Conservation (phyloP, 1,139 yeast species). For the Yamadazyma dendronema region DNA sequence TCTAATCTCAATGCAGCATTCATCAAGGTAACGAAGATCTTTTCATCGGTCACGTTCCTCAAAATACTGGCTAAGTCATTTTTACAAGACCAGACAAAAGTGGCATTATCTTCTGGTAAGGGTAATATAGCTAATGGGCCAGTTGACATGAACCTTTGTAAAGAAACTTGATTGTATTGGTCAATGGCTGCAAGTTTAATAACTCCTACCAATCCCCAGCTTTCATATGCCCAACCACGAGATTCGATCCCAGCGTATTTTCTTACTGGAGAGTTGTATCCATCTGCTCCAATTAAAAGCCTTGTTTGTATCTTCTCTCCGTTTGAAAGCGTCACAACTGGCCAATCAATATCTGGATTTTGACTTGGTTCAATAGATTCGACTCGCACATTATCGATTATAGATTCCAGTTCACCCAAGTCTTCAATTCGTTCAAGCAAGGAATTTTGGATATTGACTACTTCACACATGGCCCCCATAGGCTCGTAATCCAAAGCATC, state of each 20-base stretch:
- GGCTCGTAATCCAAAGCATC: slow-evolving; percentile 39
- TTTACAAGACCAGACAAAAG: slow-evolving; percentile 90
- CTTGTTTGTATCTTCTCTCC: slow-evolving; percentile 69
- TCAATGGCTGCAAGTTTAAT: slow-evolving; percentile 66
- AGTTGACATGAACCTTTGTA: slow-evolving; percentile 88
- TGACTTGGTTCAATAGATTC: slow-evolving; percentile 19
- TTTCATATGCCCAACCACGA: slow-evolving; percentile 88
- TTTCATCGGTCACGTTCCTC: slow-evolving; percentile 50
- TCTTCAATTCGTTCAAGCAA: slow-evolving; percentile 58
- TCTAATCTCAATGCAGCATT: slow-evolving; percentile 83
- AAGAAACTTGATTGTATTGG: slow-evolving; percentile 71
- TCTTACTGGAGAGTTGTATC: slow-evolving; percentile 91
- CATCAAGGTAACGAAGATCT: slow-evolving; percentile 65
- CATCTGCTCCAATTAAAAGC: slow-evolving; percentile 90
- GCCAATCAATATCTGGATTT: slow-evolving; percentile 56
- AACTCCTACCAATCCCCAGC: slow-evolving; percentile 91
- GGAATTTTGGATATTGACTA: slow-evolving; percentile 76
- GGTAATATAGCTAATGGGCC: slow-evolving; percentile 96
- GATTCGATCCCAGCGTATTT: slow-evolving; percentile 77
- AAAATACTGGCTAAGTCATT: slow-evolving; percentile 70
- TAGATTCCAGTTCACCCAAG: slow-evolving; percentile 26
- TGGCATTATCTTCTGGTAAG: slow-evolving; percentile 78
- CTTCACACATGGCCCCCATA: slow-evolving; percentile 86
- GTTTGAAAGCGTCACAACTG: slow-evolving; percentile 63
- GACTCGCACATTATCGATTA: slow-evolving; percentile 29